Evolutionary conservation across 1,284 basidiomycete genomes (phyloP), one percentile per base, ranked within the genome.

Genomic region (Tausonia pullulans): DNA sequence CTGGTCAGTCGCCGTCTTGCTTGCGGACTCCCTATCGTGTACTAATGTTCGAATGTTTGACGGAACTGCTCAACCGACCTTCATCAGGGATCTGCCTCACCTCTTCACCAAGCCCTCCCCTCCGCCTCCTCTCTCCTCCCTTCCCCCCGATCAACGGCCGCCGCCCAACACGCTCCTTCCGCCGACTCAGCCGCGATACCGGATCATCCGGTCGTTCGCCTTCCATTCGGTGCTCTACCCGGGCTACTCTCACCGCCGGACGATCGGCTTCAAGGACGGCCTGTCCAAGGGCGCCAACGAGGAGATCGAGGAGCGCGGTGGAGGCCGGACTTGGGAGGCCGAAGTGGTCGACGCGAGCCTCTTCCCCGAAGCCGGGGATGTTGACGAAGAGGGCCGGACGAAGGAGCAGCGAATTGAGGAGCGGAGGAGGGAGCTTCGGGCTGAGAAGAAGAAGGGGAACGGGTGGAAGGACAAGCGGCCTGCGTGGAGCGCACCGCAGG

Each of bases 191-290:
- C 87, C 89, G 4, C 78, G 76, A 9, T 97, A 88, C 72, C 81
- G 77, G 3, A 80, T 90, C 4, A 76, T 93, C 58, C 81, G 91
- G 40, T 93, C 90, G 0, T 97, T 95, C 74, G 80, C 78, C 40
- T 98, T 98, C 71, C 79, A 84, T 56, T 81, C 89, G 41, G 75
- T 74, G 11, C 72, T 79, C 0, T 98, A 90, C 84, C 81, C 82
- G 58, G 91, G 89, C 0, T 98, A 97, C 71, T 85, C 86, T 69
- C 94, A 98, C 76, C 79, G 90, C 10, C 87, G 95, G 81, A 97
- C 94, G 1, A 87, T 94, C 69, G 93, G 93, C 0, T 81, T 74
- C 71, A 77, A 79, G 62, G 77, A 78, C 60, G 75, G 75, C 0
- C 61, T 74, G 44, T 73, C 72, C 43, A 74, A 72, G 66, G 68